Percentiles rank a stretch among this genome's conserved stretches.
phyloP scores from a whole-genome alignment of 2,329 filamentous ascomycete species.

The Claviceps arundinis region DNA sequence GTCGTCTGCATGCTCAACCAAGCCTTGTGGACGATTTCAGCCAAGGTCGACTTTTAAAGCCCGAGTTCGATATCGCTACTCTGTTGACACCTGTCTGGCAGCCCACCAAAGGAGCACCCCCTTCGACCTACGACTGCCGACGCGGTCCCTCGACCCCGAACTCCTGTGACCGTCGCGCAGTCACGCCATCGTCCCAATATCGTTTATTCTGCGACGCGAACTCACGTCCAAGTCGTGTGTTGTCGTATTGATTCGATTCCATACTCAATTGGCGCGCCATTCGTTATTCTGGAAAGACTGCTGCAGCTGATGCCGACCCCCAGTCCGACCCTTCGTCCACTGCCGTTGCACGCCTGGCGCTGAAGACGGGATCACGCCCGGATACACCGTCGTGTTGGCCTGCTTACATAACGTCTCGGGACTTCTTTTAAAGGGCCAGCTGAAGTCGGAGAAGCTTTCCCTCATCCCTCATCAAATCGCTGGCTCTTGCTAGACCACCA shows the following conservation, averaged over 20 bases:
- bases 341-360: slow-evolving; percentile 19
- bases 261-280: slow-evolving; percentile 16
- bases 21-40: background rate
- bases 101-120: background rate
- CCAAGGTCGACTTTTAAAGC: background rate
- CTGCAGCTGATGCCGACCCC: slow-evolving; percentile 25
- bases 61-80: background rate
- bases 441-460: slow-evolving; percentile 4
- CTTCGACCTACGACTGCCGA: slow-evolving; percentile 3
- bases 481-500: slow-evolving; percentile 1
- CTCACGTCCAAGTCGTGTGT: slow-evolving; percentile 6
- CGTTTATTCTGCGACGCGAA: slow-evolving; percentile 10
- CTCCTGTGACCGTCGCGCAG: slow-evolving; percentile 10
- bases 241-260: slow-evolving; percentile 5
- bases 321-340: slow-evolving; percentile 18
- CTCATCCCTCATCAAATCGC: background rate
- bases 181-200: slow-evolving; percentile 15
- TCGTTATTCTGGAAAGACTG: slow-evolving; percentile 7
- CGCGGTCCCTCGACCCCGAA: slow-evolving; percentile 4
- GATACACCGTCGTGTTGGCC: slow-evolving; percentile 1
- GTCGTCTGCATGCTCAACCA: background rate
- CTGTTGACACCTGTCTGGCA: background rate
- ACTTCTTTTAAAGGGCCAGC: slow-evolving; percentile 11
- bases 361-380: slow-evolving; percentile 13
- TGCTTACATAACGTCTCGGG: background rate